Percentiles rank a stretch among this genome's conserved stretches.
These are phyloP conservation scores for Syzygium aromaticum DNA, from an alignment of 345 rosid genomes.

Conservation along the genomic window DNA sequence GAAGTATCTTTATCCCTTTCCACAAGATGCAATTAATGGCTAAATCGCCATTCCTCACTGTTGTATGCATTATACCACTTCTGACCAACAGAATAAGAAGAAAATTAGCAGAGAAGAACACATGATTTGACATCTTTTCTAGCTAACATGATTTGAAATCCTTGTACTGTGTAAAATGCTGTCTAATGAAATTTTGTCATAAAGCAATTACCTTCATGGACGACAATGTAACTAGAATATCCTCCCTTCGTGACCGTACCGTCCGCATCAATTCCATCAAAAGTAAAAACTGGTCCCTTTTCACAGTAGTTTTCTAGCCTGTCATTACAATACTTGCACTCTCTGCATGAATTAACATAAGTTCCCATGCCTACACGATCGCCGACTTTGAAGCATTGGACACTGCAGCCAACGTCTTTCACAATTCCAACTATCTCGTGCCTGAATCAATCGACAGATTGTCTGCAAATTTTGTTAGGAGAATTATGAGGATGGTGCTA, in stretches of 20 bases:
- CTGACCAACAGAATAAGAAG: neutral
- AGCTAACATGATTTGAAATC: neutral
- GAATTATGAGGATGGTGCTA: neutral
- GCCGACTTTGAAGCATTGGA: conserved; percentile 48
- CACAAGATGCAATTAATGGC: neutral
- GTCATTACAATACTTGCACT: conserved; percentile 58
- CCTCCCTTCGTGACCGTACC: conserved; percentile 85
- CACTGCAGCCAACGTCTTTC: conserved; percentile 66
- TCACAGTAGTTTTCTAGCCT: conserved; percentile 43
- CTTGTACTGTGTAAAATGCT: neutral
- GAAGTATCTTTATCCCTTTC: neutral
- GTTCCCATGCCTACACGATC: conserved; percentile 91
- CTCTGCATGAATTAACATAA: conserved; percentile 69
- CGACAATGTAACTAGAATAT: conserved; percentile 66
- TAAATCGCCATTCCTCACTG: neutral
- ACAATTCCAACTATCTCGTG: conserved; percentile 88
- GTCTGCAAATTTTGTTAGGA: neutral
- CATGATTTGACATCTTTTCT: neutral
- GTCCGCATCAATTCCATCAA: conserved; percentile 64
- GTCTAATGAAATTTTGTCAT: neutral
- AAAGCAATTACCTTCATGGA: conserved; percentile 47
- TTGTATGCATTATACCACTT: neutral
- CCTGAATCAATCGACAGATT: conserved; percentile 15
- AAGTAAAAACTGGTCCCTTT: conserved; percentile 48
- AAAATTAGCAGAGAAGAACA: neutral